These are phyloP conservation scores for Cymbopogon citratus DNA, from an alignment of 176 grass and related monocot genomes.

Conservation along the genomic window DNA sequence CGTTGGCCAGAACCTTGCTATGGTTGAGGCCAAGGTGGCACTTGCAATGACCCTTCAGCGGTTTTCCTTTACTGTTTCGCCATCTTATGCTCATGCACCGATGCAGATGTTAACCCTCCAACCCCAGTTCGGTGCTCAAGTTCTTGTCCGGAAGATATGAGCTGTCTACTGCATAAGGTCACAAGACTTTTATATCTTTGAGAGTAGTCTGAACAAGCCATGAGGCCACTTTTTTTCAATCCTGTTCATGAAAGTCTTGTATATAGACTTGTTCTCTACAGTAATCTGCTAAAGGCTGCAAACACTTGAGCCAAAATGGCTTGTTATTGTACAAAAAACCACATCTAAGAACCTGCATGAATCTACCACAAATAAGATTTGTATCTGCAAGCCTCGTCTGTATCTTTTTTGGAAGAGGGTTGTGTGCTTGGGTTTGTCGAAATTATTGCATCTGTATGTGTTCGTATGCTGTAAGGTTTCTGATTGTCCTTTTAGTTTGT, in stretches of 20 bases:
- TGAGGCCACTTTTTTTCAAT: neutral
- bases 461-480: neutral
- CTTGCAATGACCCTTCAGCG: slow-evolving; percentile 60
- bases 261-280: slow-evolving; percentile 14
- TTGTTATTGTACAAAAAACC: neutral
- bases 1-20: slow-evolving; percentile 71
- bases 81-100: slow-evolving; percentile 80
- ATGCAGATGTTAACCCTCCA: slow-evolving; percentile 54
- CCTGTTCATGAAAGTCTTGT: neutral
- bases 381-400: neutral
- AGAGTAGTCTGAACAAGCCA: neutral
- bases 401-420: neutral
- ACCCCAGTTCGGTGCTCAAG: slow-evolving; percentile 71
- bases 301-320: neutral
- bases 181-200: neutral
- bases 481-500: neutral
- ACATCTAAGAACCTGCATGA: neutral
- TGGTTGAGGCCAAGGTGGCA: slow-evolving; percentile 59
- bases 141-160: slow-evolving; percentile 68
- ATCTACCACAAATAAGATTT: neutral
- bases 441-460: neutral
- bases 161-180: neutral
- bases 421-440: neutral
- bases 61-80: slow-evolving; percentile 49
- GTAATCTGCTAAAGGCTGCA: neutral